Base-by-base conservation (phyloP, 805 yeast genomes). In the Saturnispora mendoncae region DNA sequence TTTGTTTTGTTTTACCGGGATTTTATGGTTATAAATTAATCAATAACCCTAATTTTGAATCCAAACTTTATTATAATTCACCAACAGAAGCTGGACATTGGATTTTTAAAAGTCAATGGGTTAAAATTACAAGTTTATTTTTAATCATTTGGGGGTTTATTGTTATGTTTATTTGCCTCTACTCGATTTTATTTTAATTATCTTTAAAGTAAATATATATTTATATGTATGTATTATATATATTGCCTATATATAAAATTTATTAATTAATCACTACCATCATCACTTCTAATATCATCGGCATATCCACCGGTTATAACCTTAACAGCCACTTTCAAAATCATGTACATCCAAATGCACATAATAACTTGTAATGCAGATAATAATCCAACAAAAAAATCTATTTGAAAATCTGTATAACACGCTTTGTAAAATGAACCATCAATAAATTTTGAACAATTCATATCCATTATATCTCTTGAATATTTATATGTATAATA, bases 241-340 rank as follows among this genome's bases (percentile, higher is more conserved):
- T n/a, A n/a, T n/a, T n/a, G n/a, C n/a, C n/a, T n/a, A n/a, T 8
- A 20, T 36, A 19, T 20, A 27, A 15, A n/a, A 26, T n/a, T n/a
- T 23, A 9, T 23, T 7, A 17, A 15, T 35, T 66, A 68, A 39
- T 78, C 85, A 42, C 84, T 94, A 42, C n/a, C n/a, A n/a, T n/a
- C n/a, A n/a, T 84, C 95, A 56, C 90, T 80, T 61, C 96, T 75
- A 25, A 81, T 80, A 58, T 87, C 96, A 51, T 84, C 94, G 2
- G 95, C 95, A 27, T 77, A 76, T 18, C 62, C 67, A 4, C 95
- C 96, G 7, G 71, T 66, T 20, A 85, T 47, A 19, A 86, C 90
- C 56, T 72, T 78, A 42, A 69, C 57, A 9, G 84, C 85, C 20
- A 86, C 94, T 50, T 73, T 77, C 10, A 72, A 46, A 44, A 87